Evolutionary conservation across 1,139 yeast genomes (phyloP), one percentile per base, ranked within the genome.

Genomic region (Magnusiomyces starmeri): DNA sequence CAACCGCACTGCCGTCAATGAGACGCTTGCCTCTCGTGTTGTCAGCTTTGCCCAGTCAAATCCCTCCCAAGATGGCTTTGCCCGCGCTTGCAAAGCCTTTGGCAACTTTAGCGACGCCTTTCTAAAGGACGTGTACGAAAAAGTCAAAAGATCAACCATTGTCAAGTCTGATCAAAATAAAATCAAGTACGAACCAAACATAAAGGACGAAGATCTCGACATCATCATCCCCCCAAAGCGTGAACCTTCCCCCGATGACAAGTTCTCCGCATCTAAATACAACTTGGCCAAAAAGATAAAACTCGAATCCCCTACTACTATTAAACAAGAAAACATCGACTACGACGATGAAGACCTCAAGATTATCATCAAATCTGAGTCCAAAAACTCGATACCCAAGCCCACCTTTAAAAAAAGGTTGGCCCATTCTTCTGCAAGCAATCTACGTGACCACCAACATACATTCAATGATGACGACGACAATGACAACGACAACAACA

Each of bases 21-120:
- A 51, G 10, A 54, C 48, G 2, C 56, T 65, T 25, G 66, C 67
- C 2, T 40, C 46, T 9, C 63, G 59, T 42, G 59, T 65, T 9
- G 43, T 63, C 22, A 46, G 55, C 4, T 53, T 65, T 46, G 66
- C 67, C 6, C 53, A 57, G 26, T 48, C 47, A 2, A 59, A 55
- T 25, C 52, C 54, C 9, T 48, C 51, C 21, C 53, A 54, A 9
- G 57, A 55, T 2, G 56, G 55, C 7, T 66, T 66, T 53, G 54
- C 57, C n/a, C 49, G 49, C 2, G 66, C 65, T 1, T 65, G 70
- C 53, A 46, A 51, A 46, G 63, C 62, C 1, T 65, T 66, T 55
- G 69, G 68, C 22, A 56, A 57, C 42, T 66, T 66, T 49, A 59
- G 62, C 26, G 53, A 49, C 4, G 55, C 54, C 3, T 65, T 65